Conservation (phyloP, 768 basidiomycete species). For the Suillus paluster region DNA sequence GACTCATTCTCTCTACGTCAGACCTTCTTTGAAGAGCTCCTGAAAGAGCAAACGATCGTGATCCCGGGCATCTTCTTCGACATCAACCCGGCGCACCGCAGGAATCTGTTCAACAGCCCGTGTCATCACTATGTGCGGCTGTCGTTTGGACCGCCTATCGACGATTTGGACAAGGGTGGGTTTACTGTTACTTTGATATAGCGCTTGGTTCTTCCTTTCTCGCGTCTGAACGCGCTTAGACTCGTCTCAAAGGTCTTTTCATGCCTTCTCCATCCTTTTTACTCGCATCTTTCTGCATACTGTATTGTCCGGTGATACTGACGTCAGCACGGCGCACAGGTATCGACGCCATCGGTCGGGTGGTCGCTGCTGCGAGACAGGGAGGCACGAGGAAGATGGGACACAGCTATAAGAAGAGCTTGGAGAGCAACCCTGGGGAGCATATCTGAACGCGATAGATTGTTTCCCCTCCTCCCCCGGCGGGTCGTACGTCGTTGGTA, state of each 20-base stretch:
- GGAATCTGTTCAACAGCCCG: conserved; percentile 88
- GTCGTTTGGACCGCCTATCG: conserved; percentile 83
- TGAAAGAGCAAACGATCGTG: conserved; percentile 90
- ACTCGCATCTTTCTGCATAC: background rate
- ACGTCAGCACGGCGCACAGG: conserved; percentile 44
- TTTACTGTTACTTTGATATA: conserved; percentile 3
- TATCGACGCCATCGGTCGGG: conserved; percentile 82
- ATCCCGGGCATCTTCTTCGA: conserved; percentile 93
- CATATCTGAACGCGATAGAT: conserved; percentile 25
- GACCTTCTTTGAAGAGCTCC: conserved; percentile 94
- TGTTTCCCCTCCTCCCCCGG: background rate
- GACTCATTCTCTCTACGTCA: conserved; percentile 24
- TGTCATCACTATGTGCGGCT: conserved; percentile 90
- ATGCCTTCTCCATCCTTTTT: background rate
- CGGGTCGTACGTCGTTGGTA: background rate
- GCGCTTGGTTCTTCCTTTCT: background rate
- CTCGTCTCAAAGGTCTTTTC: too few relatives aligned
- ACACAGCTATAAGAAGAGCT: conserved; percentile 68
- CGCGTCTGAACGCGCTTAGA: background rate
- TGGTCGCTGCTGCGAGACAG: conserved; percentile 71
- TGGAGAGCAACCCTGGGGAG: conserved; percentile 38
- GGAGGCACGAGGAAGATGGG: conserved; percentile 66
- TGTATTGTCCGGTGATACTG: background rate
- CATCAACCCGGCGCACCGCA: conserved; percentile 75
- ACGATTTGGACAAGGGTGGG: conserved; percentile 76